These are phyloP conservation scores for Vanrija humicola DNA, from an alignment of 1,284 basidiomycete species.

Conservation along the genomic window DNA sequence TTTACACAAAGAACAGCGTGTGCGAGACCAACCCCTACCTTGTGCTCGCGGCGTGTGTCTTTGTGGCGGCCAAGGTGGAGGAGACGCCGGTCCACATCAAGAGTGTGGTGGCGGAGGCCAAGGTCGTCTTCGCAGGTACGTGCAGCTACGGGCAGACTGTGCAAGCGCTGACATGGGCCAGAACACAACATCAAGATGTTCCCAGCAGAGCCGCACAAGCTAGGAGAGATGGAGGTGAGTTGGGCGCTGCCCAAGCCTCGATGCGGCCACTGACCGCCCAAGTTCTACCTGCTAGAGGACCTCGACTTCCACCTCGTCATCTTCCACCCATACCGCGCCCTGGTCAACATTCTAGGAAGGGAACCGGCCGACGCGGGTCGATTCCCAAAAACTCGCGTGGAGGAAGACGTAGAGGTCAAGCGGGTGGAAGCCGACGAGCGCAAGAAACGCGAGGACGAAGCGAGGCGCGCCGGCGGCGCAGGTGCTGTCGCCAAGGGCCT, in stretches of 20 bases:
- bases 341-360: conserved; percentile 66
- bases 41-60: conserved; percentile 87
- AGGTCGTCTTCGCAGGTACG: conserved; percentile 70
- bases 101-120: conserved; percentile 78
- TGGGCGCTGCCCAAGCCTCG: neutral
- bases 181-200: conserved; percentile 70
- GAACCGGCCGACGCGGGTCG: conserved; percentile 46
- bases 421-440: conserved; percentile 21
- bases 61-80: conserved; percentile 94
- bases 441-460: conserved; percentile 32
- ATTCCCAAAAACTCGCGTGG: conserved; percentile 32
- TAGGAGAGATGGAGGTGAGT: conserved; percentile 86
- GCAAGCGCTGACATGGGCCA: conserved; percentile 26
- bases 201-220: conserved; percentile 77
- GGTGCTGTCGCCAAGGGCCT: conserved; percentile 2
- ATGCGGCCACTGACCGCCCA: neutral
- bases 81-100: conserved; percentile 95
- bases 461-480: conserved; percentile 7
- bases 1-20: conserved; percentile 90
- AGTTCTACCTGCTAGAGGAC: conserved; percentile 91
- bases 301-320: conserved; percentile 90
- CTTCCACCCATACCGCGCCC: conserved; percentile 89
- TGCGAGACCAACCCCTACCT: conserved; percentile 91
- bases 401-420: conserved; percentile 41
- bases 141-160: conserved; percentile 12